Base-by-base conservation (phyloP, 2,329 filamentous ascomycete species). In the Microdochium paspali region DNA sequence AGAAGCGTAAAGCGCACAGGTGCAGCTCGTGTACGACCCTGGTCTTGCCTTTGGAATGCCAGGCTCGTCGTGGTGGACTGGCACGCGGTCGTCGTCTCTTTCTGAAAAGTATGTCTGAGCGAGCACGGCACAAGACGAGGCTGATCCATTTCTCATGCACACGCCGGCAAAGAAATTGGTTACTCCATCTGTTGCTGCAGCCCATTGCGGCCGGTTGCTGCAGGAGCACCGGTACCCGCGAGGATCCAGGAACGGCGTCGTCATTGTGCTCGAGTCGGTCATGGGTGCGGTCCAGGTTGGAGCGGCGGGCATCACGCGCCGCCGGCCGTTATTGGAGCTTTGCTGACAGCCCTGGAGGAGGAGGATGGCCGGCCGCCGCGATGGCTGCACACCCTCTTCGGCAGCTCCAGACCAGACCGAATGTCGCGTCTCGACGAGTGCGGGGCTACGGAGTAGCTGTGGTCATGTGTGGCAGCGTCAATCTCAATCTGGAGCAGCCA, bases 381-480 rank as follows among this genome's bases (percentile, higher is more conserved):
- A 40, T 40, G 35, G 35, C 35, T 40, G 35, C 35, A 40, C 35
- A 21, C 35, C 35, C 35, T 18, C 35, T 7, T 7, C 31, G n/a
- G n/a, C n/a, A n/a, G n/a, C n/a, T n/a, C n/a, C n/a, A n/a, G n/a
- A n/a, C n/a, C n/a, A n/a, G n/a, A n/a, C n/a, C 6, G 6, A 9
- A 5, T 21, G 35, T 15, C 18, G 35, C n/a, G 15, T 40, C 9
- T 18, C 18, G 31, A 28, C 7, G 26, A 13, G 7, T 18, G 31
- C 31, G 18, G 35, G 35, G 35, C 18, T n/a, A 20, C n/a, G 35
- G 23, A 20, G n/a, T 40, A 10, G 10, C 35, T 40, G 20, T 40
- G 35, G 35, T 40, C 35, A 40, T 40, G 35, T 40, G 35, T 21
- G 35, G 35, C 35, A 40, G 35, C 35, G 35, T 40, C 35, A 40